phyloP scores from a whole-genome alignment of 768 basidiomycete genomes.

The Mrakia gelida region DNA sequence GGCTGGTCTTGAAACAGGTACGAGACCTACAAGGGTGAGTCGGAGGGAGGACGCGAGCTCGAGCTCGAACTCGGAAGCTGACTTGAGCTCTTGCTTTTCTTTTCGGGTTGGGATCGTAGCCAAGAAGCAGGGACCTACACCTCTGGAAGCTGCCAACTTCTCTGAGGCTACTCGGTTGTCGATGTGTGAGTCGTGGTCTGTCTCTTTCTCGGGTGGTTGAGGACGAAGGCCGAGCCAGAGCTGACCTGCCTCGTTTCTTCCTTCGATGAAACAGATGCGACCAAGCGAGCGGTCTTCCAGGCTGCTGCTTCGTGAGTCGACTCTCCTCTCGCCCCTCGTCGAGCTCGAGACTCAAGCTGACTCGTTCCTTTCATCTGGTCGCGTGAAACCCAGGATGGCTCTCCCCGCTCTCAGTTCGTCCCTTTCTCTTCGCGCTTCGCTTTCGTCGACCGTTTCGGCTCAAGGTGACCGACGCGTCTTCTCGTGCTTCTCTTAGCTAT shows the following conservation, averaged over 20 bases:
- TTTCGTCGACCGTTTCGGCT: neutral
- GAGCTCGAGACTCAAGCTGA: neutral
- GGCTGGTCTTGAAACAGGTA: no score
- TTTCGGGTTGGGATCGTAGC: constrained; percentile 16
- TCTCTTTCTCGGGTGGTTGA: neutral
- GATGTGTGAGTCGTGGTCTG: constrained; percentile 31
- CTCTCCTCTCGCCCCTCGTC: neutral
- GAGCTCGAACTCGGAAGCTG: constrained; percentile 35
- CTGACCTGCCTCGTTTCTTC: neutral
- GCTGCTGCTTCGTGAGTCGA: constrained; percentile 37
- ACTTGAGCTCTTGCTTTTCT: constrained; percentile 28
- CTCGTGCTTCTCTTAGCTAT: constrained; percentile 33
- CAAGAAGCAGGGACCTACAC: constrained; percentile 42
- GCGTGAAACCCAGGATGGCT: constrained; percentile 38
- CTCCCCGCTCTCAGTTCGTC: constrained; percentile 42
- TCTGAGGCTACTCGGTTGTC: constrained; percentile 42
- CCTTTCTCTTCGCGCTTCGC: neutral
- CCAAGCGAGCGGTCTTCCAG: constrained; percentile 45
- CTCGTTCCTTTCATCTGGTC: neutral
- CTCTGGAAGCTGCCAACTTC: constrained; percentile 44
- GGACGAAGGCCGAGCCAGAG: no score
- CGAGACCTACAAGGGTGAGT: constrained; percentile 43
- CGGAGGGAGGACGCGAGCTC: no score
- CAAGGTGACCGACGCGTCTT: neutral
- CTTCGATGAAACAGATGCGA: constrained; percentile 34